Base-by-base conservation (phyloP, 345 rosid species). In the Excoecaria cochinchinensis region DNA sequence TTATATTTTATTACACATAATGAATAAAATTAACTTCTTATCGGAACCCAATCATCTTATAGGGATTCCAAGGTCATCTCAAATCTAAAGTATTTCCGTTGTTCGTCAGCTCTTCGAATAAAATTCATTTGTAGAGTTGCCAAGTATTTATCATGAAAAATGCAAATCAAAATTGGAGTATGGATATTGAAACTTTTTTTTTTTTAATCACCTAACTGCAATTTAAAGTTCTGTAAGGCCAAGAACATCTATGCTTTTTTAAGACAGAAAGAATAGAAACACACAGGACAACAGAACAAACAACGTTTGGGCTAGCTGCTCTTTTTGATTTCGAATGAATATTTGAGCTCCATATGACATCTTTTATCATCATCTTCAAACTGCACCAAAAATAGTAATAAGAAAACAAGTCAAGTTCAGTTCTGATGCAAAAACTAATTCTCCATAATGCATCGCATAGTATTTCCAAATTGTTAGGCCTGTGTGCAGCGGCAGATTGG, bases 281-380 rank as follows among this genome's bases (percentile, higher is more conserved):
- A 21, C 31, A 14, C 9, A 16, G 4, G 51, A 66, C 1, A 57
- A 48, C 42, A 5, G 9, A n/a, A 17, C 46, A 48, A 56, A 69
- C 21, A 40, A 12, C 46, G 15, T 9, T 25, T 19, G 10, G 64
- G 72, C 75, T 77, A 78, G 67, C 70, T 55, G 58, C 78, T 67
- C 82, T 74, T 85, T 70, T 82, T 85, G 66, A 87, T 87, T 71
- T 87, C 85, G 1, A 87, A 87, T 24, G 81, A 83, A 67, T 88
- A 86, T 25, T 84, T 78, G 63, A 88, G 86, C 31, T 88, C 86
- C 86, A 88, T 77, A 73, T 88, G 86, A 74, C 87, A 82, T 78
- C 89, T 84, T 72, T 48, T 76, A 71, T 86, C 91, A 44, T 88
- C 91, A 70, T 88, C 91, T 79, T 77, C 86, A 24, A 85, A 87